Conservation (phyloP, 2,329 filamentous ascomycete species). For the Diaporthe helianthi region DNA sequence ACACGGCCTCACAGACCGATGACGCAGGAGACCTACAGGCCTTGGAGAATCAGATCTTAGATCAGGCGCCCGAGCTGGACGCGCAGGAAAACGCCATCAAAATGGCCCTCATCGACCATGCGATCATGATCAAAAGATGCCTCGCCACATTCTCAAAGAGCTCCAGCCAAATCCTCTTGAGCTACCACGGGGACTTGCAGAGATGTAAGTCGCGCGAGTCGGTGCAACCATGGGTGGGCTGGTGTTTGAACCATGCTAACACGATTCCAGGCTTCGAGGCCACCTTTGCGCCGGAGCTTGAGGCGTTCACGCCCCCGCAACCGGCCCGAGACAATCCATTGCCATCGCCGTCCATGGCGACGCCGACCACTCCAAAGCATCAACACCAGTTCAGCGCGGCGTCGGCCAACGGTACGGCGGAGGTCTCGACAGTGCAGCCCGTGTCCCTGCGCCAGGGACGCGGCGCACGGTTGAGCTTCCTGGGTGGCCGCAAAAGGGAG, state of each 20-base stretch:
- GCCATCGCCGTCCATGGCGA: conserved; percentile 53
- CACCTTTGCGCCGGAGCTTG: conserved; percentile 71
- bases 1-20: conserved; percentile 51
- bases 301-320: conserved; percentile 63
- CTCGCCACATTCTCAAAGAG: conserved; percentile 72
- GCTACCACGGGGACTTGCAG: conserved; percentile 65
- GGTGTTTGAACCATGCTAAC: conserved; percentile 31
- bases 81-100: conserved; percentile 80
- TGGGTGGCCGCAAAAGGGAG: conserved; percentile 60
- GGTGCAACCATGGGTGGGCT: background rate
- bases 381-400: conserved; percentile 45
- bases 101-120: conserved; percentile 87
- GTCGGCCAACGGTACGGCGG: conserved; percentile 50
- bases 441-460: conserved; percentile 58
- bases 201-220: conserved; percentile 60
- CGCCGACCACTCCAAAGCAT: conserved; percentile 41
- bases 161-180: conserved; percentile 64
- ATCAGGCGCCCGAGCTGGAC: conserved; percentile 56
- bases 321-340: conserved; percentile 53
- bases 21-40: conserved; percentile 49
- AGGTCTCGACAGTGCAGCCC: conserved; percentile 58
- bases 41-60: conserved; percentile 53
- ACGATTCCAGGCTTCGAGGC: conserved; percentile 62
- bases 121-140: conserved; percentile 84
- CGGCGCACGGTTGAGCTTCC: conserved; percentile 63